These are phyloP conservation scores for Paramecium biaurelia DNA, from an alignment of 73 alveolate genomes.

Conservation along the genomic window DNA sequence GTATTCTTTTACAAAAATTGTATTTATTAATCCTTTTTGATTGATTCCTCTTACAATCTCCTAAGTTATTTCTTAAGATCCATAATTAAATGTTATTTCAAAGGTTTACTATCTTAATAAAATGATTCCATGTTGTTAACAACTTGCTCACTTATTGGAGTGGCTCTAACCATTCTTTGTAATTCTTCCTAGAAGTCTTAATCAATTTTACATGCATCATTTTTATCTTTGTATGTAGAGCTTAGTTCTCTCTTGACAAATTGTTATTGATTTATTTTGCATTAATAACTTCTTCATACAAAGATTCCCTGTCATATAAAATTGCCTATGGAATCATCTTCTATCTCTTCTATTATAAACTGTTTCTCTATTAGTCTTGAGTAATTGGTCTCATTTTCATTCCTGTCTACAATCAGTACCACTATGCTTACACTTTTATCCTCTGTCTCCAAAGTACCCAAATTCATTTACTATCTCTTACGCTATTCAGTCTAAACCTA, in stretches of 20 bases:
- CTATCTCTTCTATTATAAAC: not conserved
- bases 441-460: slow-evolving; percentile 45
- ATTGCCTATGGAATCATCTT: not conserved
- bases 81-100: not conserved
- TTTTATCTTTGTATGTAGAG: not conserved
- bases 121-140: slow-evolving; percentile 29
- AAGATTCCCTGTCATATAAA: slow-evolving; percentile 18
- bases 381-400: slow-evolving; percentile 46
- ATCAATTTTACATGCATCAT: not conserved
- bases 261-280: slow-evolving; percentile 24
- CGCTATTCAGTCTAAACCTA: slow-evolving; percentile 30
- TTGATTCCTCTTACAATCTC: not conserved
- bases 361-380: slow-evolving; percentile 15
- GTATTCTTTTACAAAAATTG: not conserved
- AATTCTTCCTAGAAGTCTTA: slow-evolving; percentile 1
- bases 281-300: slow-evolving; percentile 44
- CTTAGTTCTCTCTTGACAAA: not conserved
- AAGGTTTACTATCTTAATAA: slow-evolving; percentile 11
- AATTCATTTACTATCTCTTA: slow-evolving; percentile 26
- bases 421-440: slow-evolving; percentile 26
- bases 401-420: not conserved
- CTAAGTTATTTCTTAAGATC: slow-evolving; percentile 10
- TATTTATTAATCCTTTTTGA: not conserved
- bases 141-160: not conserved
- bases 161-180: not conserved